These are phyloP conservation scores for Pseudonectria buxi DNA, from an alignment of 2,329 filamentous ascomycete genomes.

Conservation along the genomic window DNA sequence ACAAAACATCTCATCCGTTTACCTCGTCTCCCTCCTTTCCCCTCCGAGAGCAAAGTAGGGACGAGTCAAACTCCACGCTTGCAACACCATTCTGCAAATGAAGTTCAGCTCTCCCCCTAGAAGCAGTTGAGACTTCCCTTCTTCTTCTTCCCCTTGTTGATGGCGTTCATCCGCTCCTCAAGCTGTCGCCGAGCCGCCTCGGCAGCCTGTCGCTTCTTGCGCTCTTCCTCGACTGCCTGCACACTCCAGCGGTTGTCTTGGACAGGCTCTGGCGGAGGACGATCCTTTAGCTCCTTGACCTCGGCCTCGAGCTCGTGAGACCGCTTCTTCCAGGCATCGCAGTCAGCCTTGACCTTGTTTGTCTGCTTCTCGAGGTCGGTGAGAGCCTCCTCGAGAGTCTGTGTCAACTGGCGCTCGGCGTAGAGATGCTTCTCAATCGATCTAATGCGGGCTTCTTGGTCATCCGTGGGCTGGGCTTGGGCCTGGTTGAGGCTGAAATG, in stretches of 20 bases:
- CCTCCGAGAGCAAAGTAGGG: too few relatives aligned
- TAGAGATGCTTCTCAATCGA: constrained; percentile 95
- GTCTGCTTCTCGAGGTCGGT: constrained; percentile 88
- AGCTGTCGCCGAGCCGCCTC: constrained; percentile 84
- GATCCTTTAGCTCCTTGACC: constrained; percentile 57
- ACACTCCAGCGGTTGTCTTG: constrained; percentile 61
- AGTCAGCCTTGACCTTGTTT: constrained; percentile 85
- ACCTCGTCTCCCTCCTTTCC: background rate
- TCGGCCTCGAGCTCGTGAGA: constrained; percentile 68
- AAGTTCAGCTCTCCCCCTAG: constrained; percentile 42
- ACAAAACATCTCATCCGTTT: constrained; percentile 12
- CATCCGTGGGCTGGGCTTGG: constrained; percentile 57
- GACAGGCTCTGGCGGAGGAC: constrained; percentile 36
- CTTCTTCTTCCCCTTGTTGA: constrained; percentile 87
- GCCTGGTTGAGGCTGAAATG: constrained; percentile 57
- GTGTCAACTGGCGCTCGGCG: constrained; percentile 92
- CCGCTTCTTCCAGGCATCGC: constrained; percentile 86
- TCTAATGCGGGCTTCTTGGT: constrained; percentile 89
- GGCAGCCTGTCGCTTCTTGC: constrained; percentile 83
- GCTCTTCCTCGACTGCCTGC: constrained; percentile 92
- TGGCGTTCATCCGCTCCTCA: constrained; percentile 89
- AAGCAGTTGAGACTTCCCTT: constrained; percentile 97
- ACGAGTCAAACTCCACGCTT: constrained; percentile 6
- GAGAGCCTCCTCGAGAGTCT: constrained; percentile 89
- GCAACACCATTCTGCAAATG: constrained; percentile 9